A percentile compares a stretch with the other conserved stretches of the same genome.
Evolutionary conservation across 176 grass and related monocot genomes (phyloP).

Genomic region (Stipa capillata): DNA sequence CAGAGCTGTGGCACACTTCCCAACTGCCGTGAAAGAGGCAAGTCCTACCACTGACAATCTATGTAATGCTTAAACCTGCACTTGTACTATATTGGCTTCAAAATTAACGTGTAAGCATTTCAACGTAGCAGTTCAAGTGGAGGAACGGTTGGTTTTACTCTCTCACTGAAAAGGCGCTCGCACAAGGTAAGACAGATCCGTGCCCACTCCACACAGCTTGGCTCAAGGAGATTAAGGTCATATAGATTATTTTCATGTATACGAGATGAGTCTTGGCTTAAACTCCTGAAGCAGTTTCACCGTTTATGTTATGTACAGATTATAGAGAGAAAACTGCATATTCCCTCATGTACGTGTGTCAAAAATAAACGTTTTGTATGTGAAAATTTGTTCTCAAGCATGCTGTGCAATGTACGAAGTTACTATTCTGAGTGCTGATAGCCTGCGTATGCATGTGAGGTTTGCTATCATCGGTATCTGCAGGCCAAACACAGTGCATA

Average conservation of each 20-base stretch:
- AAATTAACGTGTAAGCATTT: background rate
- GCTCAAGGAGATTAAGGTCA: slow-evolving; percentile 96
- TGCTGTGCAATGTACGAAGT: background rate
- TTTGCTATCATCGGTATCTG: background rate
- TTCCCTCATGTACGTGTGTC: background rate
- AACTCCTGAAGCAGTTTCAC: background rate
- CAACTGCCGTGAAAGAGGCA: slow-evolving; percentile 94
- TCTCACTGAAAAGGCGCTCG: slow-evolving; percentile 63
- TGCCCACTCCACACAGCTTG: slow-evolving; percentile 89
- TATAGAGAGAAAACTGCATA: background rate
- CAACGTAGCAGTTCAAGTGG: slow-evolving; percentile 78
- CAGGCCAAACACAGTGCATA: background rate
- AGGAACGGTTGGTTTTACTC: slow-evolving; percentile 95
- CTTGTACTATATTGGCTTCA: background rate
- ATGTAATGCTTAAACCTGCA: background rate
- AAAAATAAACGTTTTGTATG: background rate
- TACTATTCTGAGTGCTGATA: background rate
- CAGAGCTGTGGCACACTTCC: slow-evolving; percentile 83
- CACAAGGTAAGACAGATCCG: slow-evolving; percentile 58
- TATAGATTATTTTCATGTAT: slow-evolving; percentile 28
- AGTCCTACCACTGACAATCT: background rate
- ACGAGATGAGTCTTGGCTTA: background rate
- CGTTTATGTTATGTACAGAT: background rate
- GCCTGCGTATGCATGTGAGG: background rate
- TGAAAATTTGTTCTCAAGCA: background rate